phyloP scores from a whole-genome alignment of 768 basidiomycete genomes.

The Rhodotorula babjevae region DNA sequence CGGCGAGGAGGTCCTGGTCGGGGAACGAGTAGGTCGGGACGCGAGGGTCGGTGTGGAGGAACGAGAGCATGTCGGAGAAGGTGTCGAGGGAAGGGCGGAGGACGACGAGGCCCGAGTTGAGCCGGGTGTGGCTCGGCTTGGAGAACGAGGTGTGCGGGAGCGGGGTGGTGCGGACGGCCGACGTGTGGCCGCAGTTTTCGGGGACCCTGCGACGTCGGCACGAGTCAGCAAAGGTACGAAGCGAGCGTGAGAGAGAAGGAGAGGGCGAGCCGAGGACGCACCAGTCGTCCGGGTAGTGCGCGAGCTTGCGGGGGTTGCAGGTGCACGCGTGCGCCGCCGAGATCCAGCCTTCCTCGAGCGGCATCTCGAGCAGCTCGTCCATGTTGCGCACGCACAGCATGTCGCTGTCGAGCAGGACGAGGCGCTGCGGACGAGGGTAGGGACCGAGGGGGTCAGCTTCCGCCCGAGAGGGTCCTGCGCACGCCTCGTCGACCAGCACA shows the following conservation, averaged over 20 bases:
- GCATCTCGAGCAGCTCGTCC: constrained; percentile 59
- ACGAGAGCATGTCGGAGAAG: constrained; percentile 56
- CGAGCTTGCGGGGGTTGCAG: constrained; percentile 80
- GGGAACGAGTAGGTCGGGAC: constrained; percentile 66
- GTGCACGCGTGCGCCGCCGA: constrained; percentile 86
- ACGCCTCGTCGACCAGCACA: too few relatives aligned
- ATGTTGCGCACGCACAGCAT: constrained; percentile 80
- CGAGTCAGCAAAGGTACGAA: not conserved
- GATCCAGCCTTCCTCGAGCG: constrained; percentile 64
- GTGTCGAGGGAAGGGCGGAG: constrained; percentile 66
- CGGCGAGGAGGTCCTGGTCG: constrained; percentile 86
- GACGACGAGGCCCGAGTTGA: constrained; percentile 87
- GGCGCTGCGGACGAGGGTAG: constrained; percentile 38
- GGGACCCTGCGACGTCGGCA: constrained; percentile 61
- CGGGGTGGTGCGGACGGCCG: constrained; percentile 50
- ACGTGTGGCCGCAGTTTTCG: constrained; percentile 80
- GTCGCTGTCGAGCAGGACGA: constrained; percentile 80
- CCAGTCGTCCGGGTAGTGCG: constrained; percentile 90
- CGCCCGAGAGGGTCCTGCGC: too few relatives aligned
- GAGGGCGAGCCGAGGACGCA: constrained; percentile 41
- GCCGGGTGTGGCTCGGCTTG: constrained; percentile 70
- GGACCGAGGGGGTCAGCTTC: not conserved
- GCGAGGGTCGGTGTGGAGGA: constrained; percentile 57
- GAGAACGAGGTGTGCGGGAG: constrained; percentile 50
- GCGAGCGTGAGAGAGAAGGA: not conserved